Conservation (phyloP, 352 stramenopile species). For the Thraustotheca clavata region DNA sequence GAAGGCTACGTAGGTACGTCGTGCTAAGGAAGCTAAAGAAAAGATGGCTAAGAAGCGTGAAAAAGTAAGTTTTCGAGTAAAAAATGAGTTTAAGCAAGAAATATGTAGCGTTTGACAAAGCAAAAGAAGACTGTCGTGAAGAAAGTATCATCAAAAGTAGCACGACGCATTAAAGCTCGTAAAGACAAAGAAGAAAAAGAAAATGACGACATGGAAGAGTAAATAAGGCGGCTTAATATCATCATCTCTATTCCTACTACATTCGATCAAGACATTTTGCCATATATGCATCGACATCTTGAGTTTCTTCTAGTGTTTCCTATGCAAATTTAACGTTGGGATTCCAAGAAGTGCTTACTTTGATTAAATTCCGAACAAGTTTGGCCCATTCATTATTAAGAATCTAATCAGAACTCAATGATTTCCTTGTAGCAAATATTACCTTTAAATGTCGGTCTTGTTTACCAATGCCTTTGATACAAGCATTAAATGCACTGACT, state of each 20-base stretch:
- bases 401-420: conserved; percentile 25
- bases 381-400: conserved; percentile 46
- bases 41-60: conserved; percentile 65
- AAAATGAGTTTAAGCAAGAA: conserved; percentile 36
- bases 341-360: conserved; percentile 24
- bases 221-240: conserved; percentile 26
- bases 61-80: conserved; percentile 26
- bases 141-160: conserved; percentile 67
- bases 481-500: conserved; percentile 19
- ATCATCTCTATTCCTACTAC: conserved; percentile 21
- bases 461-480: conserved; percentile 10
- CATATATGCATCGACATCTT: conserved; percentile 54
- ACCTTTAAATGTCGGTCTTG: conserved; percentile 1
- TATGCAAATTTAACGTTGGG: neutral
- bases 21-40: conserved; percentile 58
- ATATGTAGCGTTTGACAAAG: conserved; percentile 24
- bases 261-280: conserved; percentile 57
- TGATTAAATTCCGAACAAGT: conserved; percentile 45
- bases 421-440: neutral
- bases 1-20: neutral
- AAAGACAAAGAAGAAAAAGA: conserved; percentile 45
- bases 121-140: conserved; percentile 43
- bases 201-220: conserved; percentile 28
- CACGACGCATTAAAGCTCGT: conserved; percentile 50
- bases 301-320: conserved; percentile 64